Conservation (phyloP, 192 early-diverging fungal species). For the Phycomyces nitens region DNA sequence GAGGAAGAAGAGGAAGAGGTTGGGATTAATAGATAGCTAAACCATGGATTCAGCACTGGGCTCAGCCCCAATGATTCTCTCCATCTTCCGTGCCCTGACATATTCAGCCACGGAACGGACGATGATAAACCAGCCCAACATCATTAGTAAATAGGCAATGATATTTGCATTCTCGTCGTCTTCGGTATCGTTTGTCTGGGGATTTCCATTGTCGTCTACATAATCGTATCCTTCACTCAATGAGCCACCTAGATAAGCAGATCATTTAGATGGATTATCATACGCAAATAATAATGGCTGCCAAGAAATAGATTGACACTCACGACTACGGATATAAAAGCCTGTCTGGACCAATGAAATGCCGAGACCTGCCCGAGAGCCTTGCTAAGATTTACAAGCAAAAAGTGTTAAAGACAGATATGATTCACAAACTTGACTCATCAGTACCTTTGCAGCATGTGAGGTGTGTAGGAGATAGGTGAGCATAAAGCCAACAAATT, state of each 20-base stretch:
- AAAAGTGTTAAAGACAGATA: no score
- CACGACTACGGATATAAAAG: constrained; percentile 61
- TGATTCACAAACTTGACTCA: no score
- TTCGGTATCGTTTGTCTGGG: not conserved
- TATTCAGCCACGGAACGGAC: constrained; percentile 71
- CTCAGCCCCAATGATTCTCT: constrained; percentile 54
- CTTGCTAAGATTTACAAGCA: constrained; percentile 60
- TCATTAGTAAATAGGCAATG: constrained; percentile 71
- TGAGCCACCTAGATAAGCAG: constrained; percentile 20
- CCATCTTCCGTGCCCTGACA: constrained; percentile 64
- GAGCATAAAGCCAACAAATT: constrained; percentile 85
- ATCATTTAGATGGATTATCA: no score
- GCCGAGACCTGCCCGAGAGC: constrained; percentile 75
- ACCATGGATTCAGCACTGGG: constrained; percentile 29
- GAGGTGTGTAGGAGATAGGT: constrained; percentile 86
- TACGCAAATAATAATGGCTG: no score
- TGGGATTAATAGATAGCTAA: constrained; percentile 1
- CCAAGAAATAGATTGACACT: constrained; percentile 11
- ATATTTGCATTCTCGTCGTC: constrained; percentile 31
- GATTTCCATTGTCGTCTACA: constrained; percentile 15
- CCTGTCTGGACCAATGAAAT: constrained; percentile 79
- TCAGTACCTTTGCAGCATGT: constrained; percentile 84
- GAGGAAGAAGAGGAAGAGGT: constrained; percentile 1
- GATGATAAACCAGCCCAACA: constrained; percentile 71
- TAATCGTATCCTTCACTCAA: constrained; percentile 35